Evolutionary conservation across 192 early-diverging fungal species (phyloP), one percentile per base, ranked within the genome.

Genomic region (Jimgerdemannia lactiflua): DNA sequence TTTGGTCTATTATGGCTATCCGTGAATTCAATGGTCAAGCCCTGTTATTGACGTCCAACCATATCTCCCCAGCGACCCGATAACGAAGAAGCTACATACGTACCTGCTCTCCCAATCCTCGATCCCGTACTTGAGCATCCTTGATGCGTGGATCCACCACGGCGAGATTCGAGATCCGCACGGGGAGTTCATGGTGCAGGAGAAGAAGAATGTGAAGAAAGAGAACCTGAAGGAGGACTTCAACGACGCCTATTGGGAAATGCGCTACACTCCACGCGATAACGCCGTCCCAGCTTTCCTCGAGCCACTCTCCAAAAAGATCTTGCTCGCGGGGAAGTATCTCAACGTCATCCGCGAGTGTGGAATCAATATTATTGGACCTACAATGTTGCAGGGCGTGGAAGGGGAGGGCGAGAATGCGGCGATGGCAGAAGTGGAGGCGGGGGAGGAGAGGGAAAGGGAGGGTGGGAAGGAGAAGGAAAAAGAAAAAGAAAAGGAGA

Each of bases 151-250:
- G 98, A 94, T 98, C 71, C 89, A 91, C 74, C 86, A 84, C 17
- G 98, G 98, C 40, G 92, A 95, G 79, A 91, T 99, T 39, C 84
- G 89, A n/a, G 96, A 98, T 77, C 89, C 92, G 18, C 88, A 91
- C 66, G 89, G 93, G 74, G 98, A 99, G 78, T 99, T 98, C 78
- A 95, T 99, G 93, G 88, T 99, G 42, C 84, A 90, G 43, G 92
- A 93, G 74, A 89, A 88, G 41, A 80, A 84, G 69, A 87, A 86
- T 11, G 86, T 88, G 14, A 84, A 78, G 49, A 90, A 88, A 67
- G 88, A 87, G 67, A 83, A 84, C 43, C 77, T 93, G 7, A 87
- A 87, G 65, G 90, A 91, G n/a, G 94, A 95, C 74, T 92, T 93
- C 69, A 95, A 91, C 65, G 90, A 94, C 67, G 89, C 86, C 17